Percentiles rank a stretch among this genome's conserved stretches.
Evolutionary conservation across 108 stramenopile species (phyloP).

Genomic region (Pseudonitzschia pungens): DNA sequence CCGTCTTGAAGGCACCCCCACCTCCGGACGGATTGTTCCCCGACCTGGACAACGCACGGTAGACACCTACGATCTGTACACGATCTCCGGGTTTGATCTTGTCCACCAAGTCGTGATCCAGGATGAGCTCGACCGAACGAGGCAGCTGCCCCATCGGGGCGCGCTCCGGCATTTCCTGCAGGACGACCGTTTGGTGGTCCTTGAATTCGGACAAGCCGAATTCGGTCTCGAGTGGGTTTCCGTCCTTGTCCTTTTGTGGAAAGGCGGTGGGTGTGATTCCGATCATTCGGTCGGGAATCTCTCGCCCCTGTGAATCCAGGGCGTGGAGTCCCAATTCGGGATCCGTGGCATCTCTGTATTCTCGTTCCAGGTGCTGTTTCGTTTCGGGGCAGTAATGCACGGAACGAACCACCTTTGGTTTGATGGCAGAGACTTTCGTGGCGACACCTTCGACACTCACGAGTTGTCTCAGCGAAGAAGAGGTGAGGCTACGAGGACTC

Average conservation of each 20-base stretch:
- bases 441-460: conserved; percentile 99
- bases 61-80: conserved; percentile 88
- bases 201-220: conserved; percentile 94
- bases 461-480: conserved; percentile 65
- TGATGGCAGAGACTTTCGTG: conserved; percentile 93
- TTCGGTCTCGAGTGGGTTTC: conserved; percentile 94
- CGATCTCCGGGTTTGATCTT: conserved; percentile 97
- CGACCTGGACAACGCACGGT: conserved; percentile 78
- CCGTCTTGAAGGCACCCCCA: conserved; percentile 90
- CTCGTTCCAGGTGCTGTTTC: conserved; percentile 65
- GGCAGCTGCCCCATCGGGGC: conserved; percentile 99
- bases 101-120: conserved; percentile 95
- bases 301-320: conserved; percentile 72
- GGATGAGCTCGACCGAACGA: conserved; percentile 87
- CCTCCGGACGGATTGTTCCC: conserved; percentile 28
- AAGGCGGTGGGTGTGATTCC: conserved; percentile 83
- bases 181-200: conserved; percentile 94
- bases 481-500: conserved; percentile 72
- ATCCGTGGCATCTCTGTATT: conserved; percentile 95
- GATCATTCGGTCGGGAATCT: conserved; percentile 72
- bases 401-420: conserved; percentile 95
- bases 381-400: conserved; percentile 97
- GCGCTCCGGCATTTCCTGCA: conserved; percentile 96
- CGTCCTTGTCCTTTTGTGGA: conserved; percentile 91
- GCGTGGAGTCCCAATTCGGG: conserved; percentile 87